These are phyloP conservation scores for Pisolithus sp. DNA, from an alignment of 768 basidiomycete genomes.

Conservation along the genomic window DNA sequence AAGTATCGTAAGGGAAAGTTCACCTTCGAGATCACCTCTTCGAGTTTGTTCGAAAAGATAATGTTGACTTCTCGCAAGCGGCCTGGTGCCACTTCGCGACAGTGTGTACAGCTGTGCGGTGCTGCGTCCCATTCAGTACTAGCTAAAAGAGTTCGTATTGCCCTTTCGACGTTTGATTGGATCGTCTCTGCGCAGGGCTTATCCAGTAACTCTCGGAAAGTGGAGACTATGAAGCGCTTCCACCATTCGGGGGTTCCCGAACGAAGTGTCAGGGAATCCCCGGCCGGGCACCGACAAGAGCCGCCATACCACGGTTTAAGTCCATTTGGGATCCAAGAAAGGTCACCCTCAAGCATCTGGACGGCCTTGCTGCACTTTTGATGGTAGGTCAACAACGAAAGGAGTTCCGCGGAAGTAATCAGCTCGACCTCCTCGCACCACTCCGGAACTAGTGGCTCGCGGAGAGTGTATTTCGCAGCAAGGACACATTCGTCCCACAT, in stretches of 20 bases:
- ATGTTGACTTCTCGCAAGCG: slow-evolving; percentile 9
- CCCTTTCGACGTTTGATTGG: background rate
- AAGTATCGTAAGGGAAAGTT: background rate
- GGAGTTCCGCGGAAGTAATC: slow-evolving; percentile 22
- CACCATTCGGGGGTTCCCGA: slow-evolving; percentile 10
- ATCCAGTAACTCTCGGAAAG: slow-evolving; percentile 8
- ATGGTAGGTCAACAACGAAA: slow-evolving; percentile 21
- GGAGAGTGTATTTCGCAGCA: slow-evolving; percentile 25
- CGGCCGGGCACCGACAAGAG: background rate
- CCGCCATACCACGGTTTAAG: background rate
- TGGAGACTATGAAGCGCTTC: slow-evolving; percentile 13
- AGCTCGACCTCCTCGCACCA: slow-evolving; percentile 22
- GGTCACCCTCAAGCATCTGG: background rate
- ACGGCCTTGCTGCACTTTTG: slow-evolving; percentile 7
- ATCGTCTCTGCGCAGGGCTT: slow-evolving; percentile 12
- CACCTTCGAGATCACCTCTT: slow-evolving; percentile 6
- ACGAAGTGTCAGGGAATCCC: too few species aligned
- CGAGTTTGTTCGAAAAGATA: slow-evolving; percentile 9
- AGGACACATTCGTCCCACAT: slow-evolving; percentile 17
- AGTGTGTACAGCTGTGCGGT: background rate
- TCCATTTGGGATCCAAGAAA: slow-evolving; percentile 8
- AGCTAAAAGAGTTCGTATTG: background rate
- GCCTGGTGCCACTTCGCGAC: slow-evolving; percentile 1
- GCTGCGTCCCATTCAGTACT: too few species aligned
- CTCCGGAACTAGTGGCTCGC: slow-evolving; percentile 14